Evolutionary conservation across 2,329 filamentous ascomycete genomes (phyloP).

Genomic region (Talaromyces funiculosus): DNA sequence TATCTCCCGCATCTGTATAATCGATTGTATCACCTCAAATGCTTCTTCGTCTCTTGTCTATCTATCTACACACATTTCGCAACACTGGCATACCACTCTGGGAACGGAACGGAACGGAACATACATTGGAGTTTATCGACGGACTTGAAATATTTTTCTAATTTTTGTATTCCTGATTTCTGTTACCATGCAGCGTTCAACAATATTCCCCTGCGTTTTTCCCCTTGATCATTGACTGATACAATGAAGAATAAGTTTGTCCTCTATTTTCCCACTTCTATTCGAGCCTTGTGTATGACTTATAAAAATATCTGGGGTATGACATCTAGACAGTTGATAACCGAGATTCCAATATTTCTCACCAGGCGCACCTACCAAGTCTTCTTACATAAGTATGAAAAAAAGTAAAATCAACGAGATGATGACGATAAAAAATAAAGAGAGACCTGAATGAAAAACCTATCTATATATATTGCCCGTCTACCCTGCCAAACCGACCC

Average conservation of each 20-base stretch:
- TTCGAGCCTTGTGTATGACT: background rate
- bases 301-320: background rate
- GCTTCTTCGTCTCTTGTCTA: background rate
- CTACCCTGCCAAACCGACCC: background rate
- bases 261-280: background rate
- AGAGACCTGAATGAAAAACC: background rate
- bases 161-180: background rate
- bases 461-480: background rate
- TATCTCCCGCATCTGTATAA: background rate
- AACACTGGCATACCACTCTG: background rate
- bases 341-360: no score
- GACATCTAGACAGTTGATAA: no score
- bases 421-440: background rate
- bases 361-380: background rate
- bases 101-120: background rate
- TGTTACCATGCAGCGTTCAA: background rate
- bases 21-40: background rate
- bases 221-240: background rate
- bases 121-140: background rate
- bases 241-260: background rate
- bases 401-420: background rate
- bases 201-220: background rate
- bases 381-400: no score
- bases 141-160: background rate
- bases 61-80: background rate